Conservation (phyloP, 306 rosid species). For the Canavalia ensiformis region DNA sequence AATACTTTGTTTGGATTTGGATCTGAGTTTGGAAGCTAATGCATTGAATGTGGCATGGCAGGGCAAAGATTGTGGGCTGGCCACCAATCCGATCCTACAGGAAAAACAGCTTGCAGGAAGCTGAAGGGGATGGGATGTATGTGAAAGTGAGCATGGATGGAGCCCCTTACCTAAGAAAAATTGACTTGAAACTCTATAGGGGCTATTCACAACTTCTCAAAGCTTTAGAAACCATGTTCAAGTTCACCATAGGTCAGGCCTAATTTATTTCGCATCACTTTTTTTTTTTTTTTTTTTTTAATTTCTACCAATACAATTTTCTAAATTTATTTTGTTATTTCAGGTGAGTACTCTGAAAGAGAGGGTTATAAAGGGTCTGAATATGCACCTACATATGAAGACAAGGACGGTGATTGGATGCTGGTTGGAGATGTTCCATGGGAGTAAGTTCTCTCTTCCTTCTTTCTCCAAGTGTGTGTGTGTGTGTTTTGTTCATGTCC, state of each 20-base stretch:
- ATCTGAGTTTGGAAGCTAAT: conserved; percentile 19
- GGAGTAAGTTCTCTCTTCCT: conserved; percentile 61
- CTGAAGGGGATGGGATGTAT: conserved; percentile 62
- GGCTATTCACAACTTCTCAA: conserved; percentile 69
- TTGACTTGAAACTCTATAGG: conserved; percentile 66
- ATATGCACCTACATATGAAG: conserved; percentile 82
- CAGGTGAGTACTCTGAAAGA: conserved; percentile 80
- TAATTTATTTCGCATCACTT: not conserved
- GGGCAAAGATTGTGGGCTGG: conserved; percentile 88
- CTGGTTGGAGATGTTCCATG: conserved; percentile 94
- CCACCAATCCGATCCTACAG: conserved; percentile 78
- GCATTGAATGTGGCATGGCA: conserved; percentile 43
- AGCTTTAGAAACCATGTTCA: conserved; percentile 74
- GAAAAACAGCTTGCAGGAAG: conserved; percentile 70
- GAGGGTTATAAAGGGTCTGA: conserved; percentile 89
- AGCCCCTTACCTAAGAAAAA: conserved; percentile 86
- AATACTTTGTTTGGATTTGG: not conserved
- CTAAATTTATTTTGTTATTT: not conserved
- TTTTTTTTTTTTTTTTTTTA: not conserved
- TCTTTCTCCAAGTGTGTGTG: not conserved
- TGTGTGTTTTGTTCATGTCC: not conserved
- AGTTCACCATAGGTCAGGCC: conserved; percentile 65
- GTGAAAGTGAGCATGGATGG: conserved; percentile 93
- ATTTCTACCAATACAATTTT: not conserved
- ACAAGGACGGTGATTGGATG: conserved; percentile 92